Base-by-base conservation (phyloP, 139 green algal species). In the Eudorina sp. region DNA sequence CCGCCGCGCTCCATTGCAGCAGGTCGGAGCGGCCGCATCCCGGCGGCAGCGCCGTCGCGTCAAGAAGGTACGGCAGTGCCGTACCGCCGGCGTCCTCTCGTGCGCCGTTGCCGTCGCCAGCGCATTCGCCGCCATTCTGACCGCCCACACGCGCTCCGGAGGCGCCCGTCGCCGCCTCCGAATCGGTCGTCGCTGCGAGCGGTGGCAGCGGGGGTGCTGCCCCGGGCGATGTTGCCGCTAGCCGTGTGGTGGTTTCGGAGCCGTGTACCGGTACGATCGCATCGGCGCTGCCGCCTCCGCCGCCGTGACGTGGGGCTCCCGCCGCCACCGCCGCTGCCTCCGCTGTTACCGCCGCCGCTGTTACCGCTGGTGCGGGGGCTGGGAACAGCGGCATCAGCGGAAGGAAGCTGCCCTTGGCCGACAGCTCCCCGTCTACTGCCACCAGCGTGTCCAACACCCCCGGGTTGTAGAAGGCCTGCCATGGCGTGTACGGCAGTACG, bases 301-400 rank as follows among this genome's bases (percentile, higher is more conserved):
- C n/a, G n/a, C n/a, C n/a, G n/a, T 34, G 13, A 34, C 48, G 48
- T 55, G 9, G 48, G 11, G 48, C 11, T 21, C 48, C 48, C 13
- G 48, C 13, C 48, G 48, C 13, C 48, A 9, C 1, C 62, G 62
- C 62, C 62, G 21, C 19, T 34, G 66, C 66, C 38, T 45, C 11
- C 66, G 66, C 18, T 46, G 66, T 11, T 25, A 25, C 4, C 18
- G 11, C 18, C 55, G 55, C 55, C 55, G 55, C 55, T 66, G 11
- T 7, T 66, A n/a, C 14, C 3, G 51, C 51, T 16, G 66, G 66
- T 74, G 38, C 21, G 2, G 69, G 38, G 19, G 69, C 11, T 21
- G 89, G 89, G 64, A 85, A 92, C 14, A 90, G 89, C 11, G 45
- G 58, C 89, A 89, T 90, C 36, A 92, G 72, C 23, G 89, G 89